Evolutionary conservation across 31 red algal species (phyloP).

Genomic region (Odonthalia washingtoniensis): DNA sequence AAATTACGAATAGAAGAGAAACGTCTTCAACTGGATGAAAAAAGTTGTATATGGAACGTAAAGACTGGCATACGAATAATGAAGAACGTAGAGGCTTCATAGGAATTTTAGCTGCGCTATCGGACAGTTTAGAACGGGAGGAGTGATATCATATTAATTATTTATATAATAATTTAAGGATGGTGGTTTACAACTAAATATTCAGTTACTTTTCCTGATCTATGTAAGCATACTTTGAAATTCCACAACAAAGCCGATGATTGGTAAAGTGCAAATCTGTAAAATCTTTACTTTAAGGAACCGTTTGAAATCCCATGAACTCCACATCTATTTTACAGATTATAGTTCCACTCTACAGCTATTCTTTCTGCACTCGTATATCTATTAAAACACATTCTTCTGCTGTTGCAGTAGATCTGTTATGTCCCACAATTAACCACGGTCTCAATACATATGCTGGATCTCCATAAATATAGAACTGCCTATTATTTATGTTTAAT

Average conservation of each 20-base stretch:
- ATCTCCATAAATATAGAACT: background rate
- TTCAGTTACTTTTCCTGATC: background rate
- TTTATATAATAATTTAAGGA: too few species aligned
- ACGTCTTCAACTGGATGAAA: too few species aligned
- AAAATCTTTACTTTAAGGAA: background rate
- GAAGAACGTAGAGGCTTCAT: too few species aligned
- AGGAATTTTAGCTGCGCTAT: too few species aligned
- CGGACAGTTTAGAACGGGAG: too few species aligned
- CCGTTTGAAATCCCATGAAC: background rate
- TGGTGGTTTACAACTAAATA: too few species aligned
- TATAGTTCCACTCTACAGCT: background rate
- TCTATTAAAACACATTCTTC: background rate
- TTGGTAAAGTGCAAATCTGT: background rate
- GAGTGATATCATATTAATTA: too few species aligned
- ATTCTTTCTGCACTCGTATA: background rate
- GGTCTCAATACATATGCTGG: background rate
- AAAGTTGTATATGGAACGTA: too few species aligned
- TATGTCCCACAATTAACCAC: background rate
- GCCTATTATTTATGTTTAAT: background rate
- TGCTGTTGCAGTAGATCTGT: background rate
- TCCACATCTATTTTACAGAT: background rate
- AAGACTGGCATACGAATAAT: too few species aligned
- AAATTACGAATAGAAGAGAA: too few species aligned
- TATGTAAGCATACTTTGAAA: background rate
- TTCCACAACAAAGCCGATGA: background rate